A percentile compares a stretch with the other conserved stretches of the same genome.
Evolutionary conservation across 441 rosid species (phyloP).

Genomic region (Raphanus hybrid): DNA sequence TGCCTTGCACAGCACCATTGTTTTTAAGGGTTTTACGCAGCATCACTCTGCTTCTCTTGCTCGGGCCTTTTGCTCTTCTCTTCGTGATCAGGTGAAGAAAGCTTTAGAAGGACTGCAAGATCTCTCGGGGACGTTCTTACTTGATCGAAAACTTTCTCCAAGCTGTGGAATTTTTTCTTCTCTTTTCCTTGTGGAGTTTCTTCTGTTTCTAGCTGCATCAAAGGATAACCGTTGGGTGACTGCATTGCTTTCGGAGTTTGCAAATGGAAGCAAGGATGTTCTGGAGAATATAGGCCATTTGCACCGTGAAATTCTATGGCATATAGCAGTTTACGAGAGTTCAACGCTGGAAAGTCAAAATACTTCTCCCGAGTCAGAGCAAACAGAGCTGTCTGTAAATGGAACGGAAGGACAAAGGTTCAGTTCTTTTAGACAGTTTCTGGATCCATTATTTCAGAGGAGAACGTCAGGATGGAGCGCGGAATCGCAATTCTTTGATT

Average conservation of each 20-base stretch:
- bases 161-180: constrained; percentile 76
- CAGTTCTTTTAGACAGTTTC: constrained; percentile 92
- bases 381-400: constrained; percentile 53
- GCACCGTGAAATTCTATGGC: constrained; percentile 94
- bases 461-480: constrained; percentile 90
- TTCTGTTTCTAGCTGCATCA: constrained; percentile 93
- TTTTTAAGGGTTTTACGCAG: constrained; percentile 96
- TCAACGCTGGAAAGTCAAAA: constrained; percentile 70
- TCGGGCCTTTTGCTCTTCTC: constrained; percentile 85
- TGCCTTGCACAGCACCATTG: constrained; percentile 98
- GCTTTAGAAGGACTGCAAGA: constrained; percentile 65
- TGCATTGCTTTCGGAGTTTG: constrained; percentile 95
- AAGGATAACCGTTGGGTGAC: constrained; percentile 97
- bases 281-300: constrained; percentile 82
- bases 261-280: constrained; percentile 86
- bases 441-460: constrained; percentile 93
- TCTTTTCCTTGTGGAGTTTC: constrained; percentile 94
- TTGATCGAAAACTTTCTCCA: constrained; percentile 67
- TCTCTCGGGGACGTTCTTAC: constrained; percentile 70
- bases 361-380: constrained; percentile 60
- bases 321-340: constrained; percentile 89
- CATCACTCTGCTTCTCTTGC: constrained; percentile 96
- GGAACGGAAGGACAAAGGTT: constrained; percentile 82
- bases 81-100: constrained; percentile 78
- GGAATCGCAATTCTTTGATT: constrained; percentile 96